Percentiles rank a stretch among this genome's conserved stretches.
Evolutionary conservation across 2,329 filamentous ascomycete genomes (phyloP).

Genomic region (Capronia coronata): DNA sequence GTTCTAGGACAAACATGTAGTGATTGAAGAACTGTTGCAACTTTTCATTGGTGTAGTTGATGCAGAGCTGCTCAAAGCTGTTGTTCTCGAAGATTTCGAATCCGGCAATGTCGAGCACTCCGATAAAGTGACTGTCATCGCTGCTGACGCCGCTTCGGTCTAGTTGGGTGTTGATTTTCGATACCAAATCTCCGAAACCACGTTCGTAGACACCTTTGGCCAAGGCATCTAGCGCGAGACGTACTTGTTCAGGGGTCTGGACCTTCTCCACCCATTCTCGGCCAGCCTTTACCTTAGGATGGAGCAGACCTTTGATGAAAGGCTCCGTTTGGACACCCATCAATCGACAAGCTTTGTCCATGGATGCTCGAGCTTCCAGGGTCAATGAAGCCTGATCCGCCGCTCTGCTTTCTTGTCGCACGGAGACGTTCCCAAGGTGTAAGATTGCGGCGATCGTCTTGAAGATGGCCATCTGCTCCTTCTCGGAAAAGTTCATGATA

Average conservation of each 20-base stretch:
- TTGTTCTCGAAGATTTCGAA: conserved; percentile 99
- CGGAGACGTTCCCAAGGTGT: conserved; percentile 84
- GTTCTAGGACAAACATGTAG: conserved; percentile 98
- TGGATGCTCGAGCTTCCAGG: conserved; percentile 66
- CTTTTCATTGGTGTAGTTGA: conserved; percentile 99
- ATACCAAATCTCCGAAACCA: conserved; percentile 86
- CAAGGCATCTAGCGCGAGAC: conserved; percentile 79
- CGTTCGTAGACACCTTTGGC: conserved; percentile 98
- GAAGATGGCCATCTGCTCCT: conserved; percentile 76
- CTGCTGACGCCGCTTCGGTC: conserved; percentile 75
- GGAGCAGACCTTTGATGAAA: conserved; percentile 81
- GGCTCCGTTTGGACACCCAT: conserved; percentile 77
- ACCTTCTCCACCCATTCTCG: conserved; percentile 98
- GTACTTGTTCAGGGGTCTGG: conserved; percentile 93
- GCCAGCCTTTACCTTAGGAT: conserved; percentile 90
- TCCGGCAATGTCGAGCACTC: conserved; percentile 95
- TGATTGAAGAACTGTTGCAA: conserved; percentile 99
- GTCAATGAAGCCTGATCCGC: conserved; percentile 83
- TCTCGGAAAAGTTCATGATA: conserved; percentile 84
- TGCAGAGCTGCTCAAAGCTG: conserved; percentile 97
- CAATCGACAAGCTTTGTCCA: conserved; percentile 72
- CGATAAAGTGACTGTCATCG: conserved; percentile 93
- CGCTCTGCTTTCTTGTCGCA: conserved; percentile 82
- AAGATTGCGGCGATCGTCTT: conserved; percentile 84
- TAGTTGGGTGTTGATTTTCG: conserved; percentile 82